phyloP scores from a whole-genome alignment of 2,329 filamentous ascomycete genomes.

The Pleurostoma richardsiae region DNA sequence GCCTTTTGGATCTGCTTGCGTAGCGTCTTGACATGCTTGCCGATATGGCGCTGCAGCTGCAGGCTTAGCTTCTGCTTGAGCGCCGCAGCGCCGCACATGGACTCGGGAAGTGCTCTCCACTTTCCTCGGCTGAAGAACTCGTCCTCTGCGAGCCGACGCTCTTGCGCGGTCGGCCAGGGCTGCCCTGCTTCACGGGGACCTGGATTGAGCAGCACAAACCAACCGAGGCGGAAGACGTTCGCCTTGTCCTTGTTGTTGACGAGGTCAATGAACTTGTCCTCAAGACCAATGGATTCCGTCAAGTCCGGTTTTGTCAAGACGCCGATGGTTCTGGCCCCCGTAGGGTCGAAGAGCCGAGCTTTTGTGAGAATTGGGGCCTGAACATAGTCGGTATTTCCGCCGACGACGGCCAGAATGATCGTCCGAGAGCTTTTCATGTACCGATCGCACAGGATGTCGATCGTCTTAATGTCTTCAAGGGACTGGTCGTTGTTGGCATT shows the following conservation, averaged over 20 bases:
- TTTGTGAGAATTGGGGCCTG: conserved; percentile 47
- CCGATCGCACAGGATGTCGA: conserved; percentile 43
- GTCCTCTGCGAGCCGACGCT: conserved; percentile 35
- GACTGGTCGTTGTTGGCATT: conserved; percentile 50
- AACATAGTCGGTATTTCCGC: conserved; percentile 50
- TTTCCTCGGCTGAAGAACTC: conserved; percentile 45
- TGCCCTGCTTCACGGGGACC: conserved; percentile 36
- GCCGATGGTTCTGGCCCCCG: conserved; percentile 42
- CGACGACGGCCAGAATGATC: conserved; percentile 50
- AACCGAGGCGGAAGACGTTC: conserved; percentile 46
- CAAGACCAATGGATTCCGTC: conserved; percentile 45
- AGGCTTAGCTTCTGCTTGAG: conserved; percentile 43
- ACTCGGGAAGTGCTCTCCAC: conserved; percentile 40
- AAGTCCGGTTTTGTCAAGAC: conserved; percentile 49
- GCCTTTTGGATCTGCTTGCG: conserved; percentile 46
- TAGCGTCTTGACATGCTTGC: conserved; percentile 44
- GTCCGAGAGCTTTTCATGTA: conserved; percentile 53
- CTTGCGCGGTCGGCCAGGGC: conserved; percentile 34
- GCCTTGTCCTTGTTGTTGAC: conserved; percentile 43
- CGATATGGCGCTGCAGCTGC: conserved; percentile 47
- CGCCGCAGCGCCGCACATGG: conserved; percentile 40
- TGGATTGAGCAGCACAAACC: conserved; percentile 47
- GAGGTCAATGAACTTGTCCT: conserved; percentile 50
- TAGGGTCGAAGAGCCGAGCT: conserved; percentile 43
- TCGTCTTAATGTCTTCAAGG: conserved; percentile 44